Conservation (phyloP, 2,329 filamentous ascomycete genomes). For the Dothideomycetes sp. region DNA sequence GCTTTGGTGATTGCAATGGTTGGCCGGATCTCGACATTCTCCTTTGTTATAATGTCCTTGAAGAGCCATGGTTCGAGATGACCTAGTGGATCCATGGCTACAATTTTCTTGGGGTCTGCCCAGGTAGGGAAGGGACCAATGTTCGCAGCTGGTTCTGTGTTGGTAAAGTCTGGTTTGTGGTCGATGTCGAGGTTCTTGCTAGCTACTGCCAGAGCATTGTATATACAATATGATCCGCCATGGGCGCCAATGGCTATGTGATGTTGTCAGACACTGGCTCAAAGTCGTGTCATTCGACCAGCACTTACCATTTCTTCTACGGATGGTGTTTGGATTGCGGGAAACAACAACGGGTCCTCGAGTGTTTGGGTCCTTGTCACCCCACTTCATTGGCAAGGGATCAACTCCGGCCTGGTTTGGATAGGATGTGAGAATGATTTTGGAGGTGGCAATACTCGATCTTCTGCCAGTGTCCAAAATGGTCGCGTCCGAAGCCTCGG, state of each 20-base stretch:
- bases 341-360: slow-evolving; percentile 86
- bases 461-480: slow-evolving; percentile 16
- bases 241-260: slow-evolving; percentile 49
- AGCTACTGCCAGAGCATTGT: slow-evolving; percentile 85
- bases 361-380: slow-evolving; percentile 59
- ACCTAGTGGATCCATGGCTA: slow-evolving; percentile 92
- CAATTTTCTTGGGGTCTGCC: slow-evolving; percentile 85
- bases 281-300: neutral
- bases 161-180: slow-evolving; percentile 67
- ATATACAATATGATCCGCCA: slow-evolving; percentile 91
- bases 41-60: slow-evolving; percentile 64
- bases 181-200: slow-evolving; percentile 78
- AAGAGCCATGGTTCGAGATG: slow-evolving; percentile 79
- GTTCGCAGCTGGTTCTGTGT: slow-evolving; percentile 83
- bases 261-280: neutral
- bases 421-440: slow-evolving; percentile 70
- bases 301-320: slow-evolving; percentile 62
- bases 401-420: slow-evolving; percentile 90
- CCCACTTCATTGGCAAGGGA: slow-evolving; percentile 82
- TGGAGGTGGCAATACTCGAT: slow-evolving; percentile 35
- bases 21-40: slow-evolving; percentile 76
- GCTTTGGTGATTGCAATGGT: slow-evolving; percentile 88
- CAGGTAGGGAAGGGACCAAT: slow-evolving; percentile 87
- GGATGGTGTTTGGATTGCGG: slow-evolving; percentile 61
- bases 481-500: neutral